Conservation (phyloP, 2,329 filamentous ascomycete species). For the Drechmeria coniospora region DNA sequence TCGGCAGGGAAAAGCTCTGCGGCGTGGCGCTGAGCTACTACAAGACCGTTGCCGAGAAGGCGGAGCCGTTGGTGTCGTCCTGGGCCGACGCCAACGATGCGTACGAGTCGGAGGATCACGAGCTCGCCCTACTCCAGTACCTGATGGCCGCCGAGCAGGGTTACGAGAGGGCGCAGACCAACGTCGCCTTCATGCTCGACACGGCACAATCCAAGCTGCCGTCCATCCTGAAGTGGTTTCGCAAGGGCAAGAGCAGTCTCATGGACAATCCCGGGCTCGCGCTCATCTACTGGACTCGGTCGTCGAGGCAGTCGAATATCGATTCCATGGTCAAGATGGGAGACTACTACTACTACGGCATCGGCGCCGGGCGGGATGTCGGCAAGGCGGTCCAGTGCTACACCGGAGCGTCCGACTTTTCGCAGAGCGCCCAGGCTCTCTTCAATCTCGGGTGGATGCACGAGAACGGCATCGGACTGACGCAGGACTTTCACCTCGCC, state of each 20-base stretch:
- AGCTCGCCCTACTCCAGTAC: slow-evolving; percentile 65
- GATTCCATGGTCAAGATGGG: slow-evolving; percentile 96
- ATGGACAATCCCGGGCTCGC: slow-evolving; percentile 46
- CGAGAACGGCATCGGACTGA: slow-evolving; percentile 83
- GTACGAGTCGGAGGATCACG: slow-evolving; percentile 62
- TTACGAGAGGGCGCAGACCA: slow-evolving; percentile 78
- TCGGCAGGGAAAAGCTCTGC: slow-evolving; percentile 69
- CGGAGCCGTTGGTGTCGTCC: slow-evolving; percentile 58
- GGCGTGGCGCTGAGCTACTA: slow-evolving; percentile 67
- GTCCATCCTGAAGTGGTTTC: slow-evolving; percentile 27
- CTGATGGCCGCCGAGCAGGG: slow-evolving; percentile 86
- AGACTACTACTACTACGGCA: slow-evolving; percentile 82
- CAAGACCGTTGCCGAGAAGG: slow-evolving; percentile 60
- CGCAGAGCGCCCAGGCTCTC: slow-evolving; percentile 84
- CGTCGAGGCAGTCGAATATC: slow-evolving; percentile 81
- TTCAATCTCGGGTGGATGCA: slow-evolving; percentile 99
- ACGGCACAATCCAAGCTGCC: slow-evolving; percentile 39
- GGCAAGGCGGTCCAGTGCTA: slow-evolving; percentile 91
- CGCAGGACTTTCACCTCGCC: slow-evolving; percentile 92
- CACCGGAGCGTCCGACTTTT: slow-evolving; percentile 75
- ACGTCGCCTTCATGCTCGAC: slow-evolving; percentile 77
- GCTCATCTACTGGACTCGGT: slow-evolving; percentile 88
- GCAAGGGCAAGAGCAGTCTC: slow-evolving; percentile 24
- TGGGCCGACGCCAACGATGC: slow-evolving; percentile 74
- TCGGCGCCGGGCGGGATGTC: slow-evolving; percentile 55